Conservation (phyloP, 306 rosid genomes). For the Pyrus bretschneideri region DNA sequence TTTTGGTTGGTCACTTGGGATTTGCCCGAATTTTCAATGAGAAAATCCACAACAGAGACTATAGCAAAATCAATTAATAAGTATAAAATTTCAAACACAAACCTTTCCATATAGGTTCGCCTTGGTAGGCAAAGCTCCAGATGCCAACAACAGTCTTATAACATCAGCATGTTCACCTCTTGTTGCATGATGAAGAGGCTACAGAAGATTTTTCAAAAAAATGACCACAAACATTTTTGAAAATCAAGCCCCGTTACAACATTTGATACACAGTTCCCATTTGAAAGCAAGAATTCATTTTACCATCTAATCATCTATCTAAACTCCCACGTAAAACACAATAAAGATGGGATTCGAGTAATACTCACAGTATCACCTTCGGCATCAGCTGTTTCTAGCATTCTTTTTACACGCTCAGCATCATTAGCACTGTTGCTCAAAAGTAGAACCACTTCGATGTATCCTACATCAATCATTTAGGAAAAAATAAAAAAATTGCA, state of each 20-base stretch:
- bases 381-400: constrained; percentile 77
- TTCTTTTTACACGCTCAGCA: constrained; percentile 46
- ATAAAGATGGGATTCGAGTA: neutral
- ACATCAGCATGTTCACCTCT: constrained; percentile 81
- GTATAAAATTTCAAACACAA: constrained; percentile 5
- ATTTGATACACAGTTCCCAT: neutral
- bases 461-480: constrained; percentile 42
- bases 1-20: constrained; percentile 67
- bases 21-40: constrained; percentile 30
- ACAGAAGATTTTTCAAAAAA: constrained; percentile 14
- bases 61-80: neutral
- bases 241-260: neutral
- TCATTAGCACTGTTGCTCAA: constrained; percentile 46
- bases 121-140: constrained; percentile 59
- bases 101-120: constrained; percentile 73
- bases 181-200: constrained; percentile 97
- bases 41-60: neutral
- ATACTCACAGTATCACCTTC: constrained; percentile 91
- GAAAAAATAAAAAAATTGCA: neutral
- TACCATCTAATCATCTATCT: neutral
- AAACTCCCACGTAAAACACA: neutral
- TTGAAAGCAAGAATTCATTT: neutral
- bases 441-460: constrained; percentile 58
- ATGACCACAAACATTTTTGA: neutral
- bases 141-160: constrained; percentile 47